phyloP scores from a whole-genome alignment of 73 alveolate species.

The Breviolum minutum region DNA sequence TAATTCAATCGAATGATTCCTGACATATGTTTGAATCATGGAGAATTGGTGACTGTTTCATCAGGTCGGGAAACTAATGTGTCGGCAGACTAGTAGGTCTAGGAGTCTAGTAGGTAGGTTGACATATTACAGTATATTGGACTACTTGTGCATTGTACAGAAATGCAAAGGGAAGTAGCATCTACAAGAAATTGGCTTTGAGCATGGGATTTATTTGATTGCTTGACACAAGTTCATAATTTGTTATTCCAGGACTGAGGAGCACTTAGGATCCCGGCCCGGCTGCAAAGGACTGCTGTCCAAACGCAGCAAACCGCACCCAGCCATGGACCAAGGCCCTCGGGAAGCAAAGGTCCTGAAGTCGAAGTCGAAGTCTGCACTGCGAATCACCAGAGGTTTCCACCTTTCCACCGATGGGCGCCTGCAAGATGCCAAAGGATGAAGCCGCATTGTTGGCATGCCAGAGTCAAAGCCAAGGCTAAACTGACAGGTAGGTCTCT shows the following conservation, averaged over 20 bases:
- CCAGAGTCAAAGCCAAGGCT: slow-evolving; percentile 13
- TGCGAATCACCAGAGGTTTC: background rate
- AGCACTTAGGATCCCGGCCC: background rate
- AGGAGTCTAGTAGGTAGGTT: too few relatives aligned
- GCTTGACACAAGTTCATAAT: background rate
- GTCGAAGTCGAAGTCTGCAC: background rate
- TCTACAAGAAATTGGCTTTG: too few relatives aligned
- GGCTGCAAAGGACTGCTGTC: slow-evolving; percentile 47
- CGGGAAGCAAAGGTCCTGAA: background rate
- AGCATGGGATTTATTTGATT: background rate
- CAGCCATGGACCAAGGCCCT: slow-evolving; percentile 12
- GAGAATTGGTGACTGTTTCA: too few relatives aligned
- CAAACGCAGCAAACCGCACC: slow-evolving; percentile 4
- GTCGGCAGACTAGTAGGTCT: too few relatives aligned
- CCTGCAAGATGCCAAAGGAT: slow-evolving; percentile 3
- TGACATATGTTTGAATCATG: too few relatives aligned
- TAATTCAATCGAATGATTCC: too few relatives aligned
- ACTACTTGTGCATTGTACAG: too few relatives aligned
- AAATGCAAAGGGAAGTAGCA: too few relatives aligned
- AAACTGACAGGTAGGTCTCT: background rate
- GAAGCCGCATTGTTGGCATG: background rate
- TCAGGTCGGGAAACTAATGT: too few relatives aligned
- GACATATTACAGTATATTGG: too few relatives aligned
- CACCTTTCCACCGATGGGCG: background rate
- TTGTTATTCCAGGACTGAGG: background rate